Evolutionary conservation across 345 rosid genomes (phyloP), one percentile per base, ranked within the genome.

Genomic region (Citrus medica): DNA sequence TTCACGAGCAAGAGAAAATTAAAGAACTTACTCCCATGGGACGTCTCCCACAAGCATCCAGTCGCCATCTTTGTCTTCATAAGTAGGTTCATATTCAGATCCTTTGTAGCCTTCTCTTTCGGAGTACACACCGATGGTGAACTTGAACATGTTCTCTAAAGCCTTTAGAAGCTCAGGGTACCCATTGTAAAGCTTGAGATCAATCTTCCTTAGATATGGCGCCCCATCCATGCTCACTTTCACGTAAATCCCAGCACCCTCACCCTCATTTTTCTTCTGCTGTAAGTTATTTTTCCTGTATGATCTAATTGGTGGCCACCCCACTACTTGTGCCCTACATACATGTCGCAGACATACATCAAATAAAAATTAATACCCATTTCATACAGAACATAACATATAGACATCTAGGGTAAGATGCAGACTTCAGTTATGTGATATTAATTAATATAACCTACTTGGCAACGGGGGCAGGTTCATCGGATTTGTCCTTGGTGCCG

Each of bases 141-240:
- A 79, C 81, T 85, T 89, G 89, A 93, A 93, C 96, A 93, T 88
- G 86, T 82, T 85, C 85, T 93, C 90, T 9, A 90, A 42, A 56
- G 96, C 91, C 75, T 81, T 82, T 3, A 93, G 85, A 42, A 93
- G 88, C 76, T 90, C 89, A 16, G 78, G 70, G 67, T 93, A 92
- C 27, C 87, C 89, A n/a, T 83, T 63, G 83, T 88, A 90, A 73
- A 79, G 80, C 67, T 90, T 91, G 30, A 93, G 88, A 77, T 93
- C 91, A 68, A 93, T 87, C 73, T 93, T 93, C 71, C 98, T 90
- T 1, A 93, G 90, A 63, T 90, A 93, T 9, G 98, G 98, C 21
- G 96, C 94, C 48, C 97, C 95, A 64, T 91, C 97, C 97, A 91
- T 90, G 85, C 98, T 93, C 40, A 93, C 95, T 87, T 93, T 93